Evolutionary conservation across 192 early-diverging fungal genomes (phyloP), one percentile per base, ranked within the genome.

Genomic region (Gigaspora rosea): DNA sequence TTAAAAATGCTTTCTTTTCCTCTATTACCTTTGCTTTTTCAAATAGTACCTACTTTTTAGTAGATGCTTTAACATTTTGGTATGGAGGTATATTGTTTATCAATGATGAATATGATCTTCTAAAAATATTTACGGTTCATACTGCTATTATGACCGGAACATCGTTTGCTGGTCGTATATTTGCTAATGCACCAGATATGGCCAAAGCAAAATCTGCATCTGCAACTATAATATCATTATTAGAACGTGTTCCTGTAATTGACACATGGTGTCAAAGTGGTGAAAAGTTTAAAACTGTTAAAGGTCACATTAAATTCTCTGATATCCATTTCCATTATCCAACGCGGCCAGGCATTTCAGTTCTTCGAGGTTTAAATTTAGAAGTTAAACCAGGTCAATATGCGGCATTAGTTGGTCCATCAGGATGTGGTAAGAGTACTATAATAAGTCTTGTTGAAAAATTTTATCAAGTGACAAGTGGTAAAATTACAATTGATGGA

Each of bases 321-420:
- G 75, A 81, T 10, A 84, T 86, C 18, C 62, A 83, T 32, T 86
- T 86, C 41, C 56, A 68, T 11, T 93, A 93, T 80, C 92, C 91
- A 10, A 82, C 87, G 4, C 86, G 90, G 16, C 76, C 86, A 1
- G 83, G 90, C 57, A 85, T 90, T 57, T 82, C 85, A 2, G 88
- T 93, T 71, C 80, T 92, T 46, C 75, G 86, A 8, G 81, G 85
- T 59, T 82, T 91, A 33, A 78, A 78, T 58, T 81, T 93, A 35
- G 71, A 85, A 35, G 82, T 92, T 33, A 75, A 82, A 35, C 71
- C 88, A 20, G 92, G 92, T 27, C 80, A 86, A 76, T 94, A 91
- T 16, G 88, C 92, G 48, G 94, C 94, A 13, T 80, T 95, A 22
- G 93, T 95, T 13, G 94, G 94, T 2, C 80, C 86, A 51, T 93